Evolutionary conservation across 2,329 filamentous ascomycete species (phyloP).

Genomic region (Aspergillus fischeri): DNA sequence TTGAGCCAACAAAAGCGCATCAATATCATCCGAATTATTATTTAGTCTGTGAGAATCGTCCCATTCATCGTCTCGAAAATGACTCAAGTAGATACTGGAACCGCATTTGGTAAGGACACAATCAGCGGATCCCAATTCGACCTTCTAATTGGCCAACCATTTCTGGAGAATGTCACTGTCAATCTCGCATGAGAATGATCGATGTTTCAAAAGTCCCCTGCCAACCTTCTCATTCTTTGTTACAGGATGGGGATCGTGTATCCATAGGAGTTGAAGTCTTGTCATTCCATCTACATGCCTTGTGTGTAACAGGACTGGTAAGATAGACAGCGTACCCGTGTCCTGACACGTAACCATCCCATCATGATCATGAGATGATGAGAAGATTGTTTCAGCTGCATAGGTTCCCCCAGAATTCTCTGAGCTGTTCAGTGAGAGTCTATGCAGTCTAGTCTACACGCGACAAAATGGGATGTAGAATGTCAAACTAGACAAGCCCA

Average conservation of each 20-base stretch:
- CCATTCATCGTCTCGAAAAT: background rate
- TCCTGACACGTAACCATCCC: background rate
- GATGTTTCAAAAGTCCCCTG: background rate
- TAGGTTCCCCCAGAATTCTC: background rate
- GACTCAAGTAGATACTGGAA: background rate
- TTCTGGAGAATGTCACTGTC: slow-evolving; percentile 13
- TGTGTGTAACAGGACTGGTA: background rate
- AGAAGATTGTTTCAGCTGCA: background rate
- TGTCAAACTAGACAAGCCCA: background rate
- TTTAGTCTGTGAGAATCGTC: background rate
- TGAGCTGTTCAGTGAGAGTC: background rate
- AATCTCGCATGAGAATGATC: slow-evolving; percentile 6
- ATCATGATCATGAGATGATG: background rate
- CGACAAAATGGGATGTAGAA: background rate
- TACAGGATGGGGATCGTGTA: background rate
- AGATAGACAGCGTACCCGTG: background rate
- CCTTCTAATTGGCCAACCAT: slow-evolving; percentile 17
- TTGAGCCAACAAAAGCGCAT: background rate
- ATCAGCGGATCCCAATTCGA: slow-evolving; percentile 1
- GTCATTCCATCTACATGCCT: background rate
- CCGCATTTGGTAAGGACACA: background rate
- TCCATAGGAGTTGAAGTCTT: background rate
- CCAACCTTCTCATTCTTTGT: background rate
- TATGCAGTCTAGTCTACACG: background rate
- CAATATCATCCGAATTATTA: background rate